These are phyloP conservation scores for Cyclanthera cordifolia DNA, from an alignment of 306 rosid genomes.

Conservation along the genomic window DNA sequence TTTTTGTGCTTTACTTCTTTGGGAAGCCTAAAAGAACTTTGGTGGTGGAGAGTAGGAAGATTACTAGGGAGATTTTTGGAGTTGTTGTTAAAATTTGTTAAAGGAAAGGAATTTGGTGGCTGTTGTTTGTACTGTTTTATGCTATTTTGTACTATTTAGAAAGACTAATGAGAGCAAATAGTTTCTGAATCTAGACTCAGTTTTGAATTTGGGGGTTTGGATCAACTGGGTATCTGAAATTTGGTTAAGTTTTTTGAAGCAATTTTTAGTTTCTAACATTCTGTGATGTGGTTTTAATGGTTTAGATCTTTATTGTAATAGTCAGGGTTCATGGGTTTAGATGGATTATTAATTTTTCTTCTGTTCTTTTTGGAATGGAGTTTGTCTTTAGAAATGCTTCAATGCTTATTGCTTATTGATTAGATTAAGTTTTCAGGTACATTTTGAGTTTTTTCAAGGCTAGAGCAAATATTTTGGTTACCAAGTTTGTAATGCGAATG, in stretches of 20 bases:
- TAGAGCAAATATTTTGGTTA: too few relatives aligned
- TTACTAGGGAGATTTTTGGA: constrained; percentile 52
- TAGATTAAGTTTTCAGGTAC: too few relatives aligned
- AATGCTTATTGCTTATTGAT: too few relatives aligned
- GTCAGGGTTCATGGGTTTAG: not conserved
- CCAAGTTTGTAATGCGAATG: too few relatives aligned
- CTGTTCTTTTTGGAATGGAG: too few relatives aligned
- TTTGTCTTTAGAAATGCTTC: not conserved
- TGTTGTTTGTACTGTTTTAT: constrained; percentile 76
- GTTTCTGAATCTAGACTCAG: constrained; percentile 6
- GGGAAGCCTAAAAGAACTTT: constrained; percentile 59
- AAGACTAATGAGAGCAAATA: constrained; percentile 25
- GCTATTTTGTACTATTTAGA: constrained; percentile 56
- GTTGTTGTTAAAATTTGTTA: constrained; percentile 56
- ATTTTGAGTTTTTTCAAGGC: too few relatives aligned
- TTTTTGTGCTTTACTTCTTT: constrained; percentile 76
- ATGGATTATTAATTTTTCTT: not conserved
- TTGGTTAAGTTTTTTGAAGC: not conserved
- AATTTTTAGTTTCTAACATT: not conserved
- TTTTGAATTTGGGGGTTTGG: constrained; percentile 12
- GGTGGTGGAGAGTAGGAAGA: constrained; percentile 80
- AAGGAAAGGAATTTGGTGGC: constrained; percentile 86
- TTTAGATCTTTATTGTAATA: not conserved
- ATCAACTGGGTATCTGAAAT: constrained; percentile 1
- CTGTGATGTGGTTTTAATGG: not conserved